Percentiles rank a stretch among this genome's conserved stretches.
Conservation (phyloP, 345 rosid species). For the Syzygium aromaticum region DNA sequence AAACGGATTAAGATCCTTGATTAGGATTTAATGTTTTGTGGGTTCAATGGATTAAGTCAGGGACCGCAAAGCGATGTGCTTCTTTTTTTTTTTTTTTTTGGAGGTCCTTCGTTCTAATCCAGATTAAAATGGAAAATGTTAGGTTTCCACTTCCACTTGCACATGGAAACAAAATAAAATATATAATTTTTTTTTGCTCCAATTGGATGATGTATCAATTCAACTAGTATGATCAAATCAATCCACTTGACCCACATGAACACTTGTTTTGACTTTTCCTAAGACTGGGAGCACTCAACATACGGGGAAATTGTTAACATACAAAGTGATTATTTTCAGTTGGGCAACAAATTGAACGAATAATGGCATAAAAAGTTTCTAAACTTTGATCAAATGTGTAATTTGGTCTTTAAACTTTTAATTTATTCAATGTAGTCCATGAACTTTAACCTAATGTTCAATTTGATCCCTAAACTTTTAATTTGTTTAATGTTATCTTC, state of each 20-base stretch:
- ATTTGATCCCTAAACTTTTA: too few species aligned
- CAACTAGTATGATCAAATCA: not conserved
- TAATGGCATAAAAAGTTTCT: too few species aligned
- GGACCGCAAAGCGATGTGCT: not conserved
- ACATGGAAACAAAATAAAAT: not conserved
- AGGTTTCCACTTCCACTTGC: not conserved
- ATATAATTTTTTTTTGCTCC: not conserved
- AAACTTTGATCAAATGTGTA: too few species aligned
- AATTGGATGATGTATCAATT: not conserved
- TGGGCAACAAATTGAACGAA: not conserved
- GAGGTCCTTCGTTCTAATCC: not conserved
- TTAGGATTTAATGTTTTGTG: not conserved
- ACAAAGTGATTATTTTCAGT: not conserved
- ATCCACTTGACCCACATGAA: not conserved
- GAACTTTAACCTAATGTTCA: too few species aligned
- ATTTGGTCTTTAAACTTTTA: too few species aligned
- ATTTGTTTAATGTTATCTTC: too few species aligned
- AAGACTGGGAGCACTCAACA: not conserved
- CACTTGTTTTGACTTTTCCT: not conserved
- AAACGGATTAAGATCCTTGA: not conserved
- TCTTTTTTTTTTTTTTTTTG: not conserved
- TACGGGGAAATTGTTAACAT: not conserved
- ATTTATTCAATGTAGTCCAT: too few species aligned
- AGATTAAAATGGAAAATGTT: not conserved
- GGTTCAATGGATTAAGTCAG: not conserved